These are phyloP conservation scores for Tympanopsis confertula DNA, from an alignment of 2,329 filamentous ascomycete species.

Conservation along the genomic window DNA sequence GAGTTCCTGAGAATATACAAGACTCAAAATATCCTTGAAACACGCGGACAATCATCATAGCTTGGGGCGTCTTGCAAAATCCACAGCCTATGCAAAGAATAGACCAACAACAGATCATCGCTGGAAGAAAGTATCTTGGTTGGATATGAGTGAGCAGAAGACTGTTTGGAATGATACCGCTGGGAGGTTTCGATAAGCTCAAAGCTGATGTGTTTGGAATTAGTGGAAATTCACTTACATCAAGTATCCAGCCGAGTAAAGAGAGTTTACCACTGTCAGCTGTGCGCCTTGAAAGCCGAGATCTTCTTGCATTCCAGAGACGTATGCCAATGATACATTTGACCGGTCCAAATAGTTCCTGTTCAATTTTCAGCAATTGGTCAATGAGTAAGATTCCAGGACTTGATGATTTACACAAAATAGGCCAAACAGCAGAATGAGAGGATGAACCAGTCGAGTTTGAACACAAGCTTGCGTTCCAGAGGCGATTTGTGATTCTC, in stretches of 20 bases:
- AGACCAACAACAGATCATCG: conserved; percentile 55
- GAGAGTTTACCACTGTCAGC: conserved; percentile 40
- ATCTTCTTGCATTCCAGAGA: conserved; percentile 40
- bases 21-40: conserved; percentile 43
- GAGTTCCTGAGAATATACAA: conserved; percentile 42
- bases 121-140: conserved; percentile 51
- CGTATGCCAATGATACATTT: conserved; percentile 41
- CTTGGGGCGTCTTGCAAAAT: too few relatives aligned
- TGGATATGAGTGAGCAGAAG: conserved; percentile 50
- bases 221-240: neutral
- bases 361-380: neutral
- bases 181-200: conserved; percentile 3
- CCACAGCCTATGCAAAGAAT: too few relatives aligned
- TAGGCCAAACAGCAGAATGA: conserved; percentile 51
- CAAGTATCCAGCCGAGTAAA: conserved; percentile 30
- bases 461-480: conserved; percentile 36
- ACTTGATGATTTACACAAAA: conserved; percentile 14
- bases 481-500: too few relatives aligned
- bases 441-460: conserved; percentile 54
- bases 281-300: conserved; percentile 33
- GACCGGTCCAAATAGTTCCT: conserved; percentile 30
- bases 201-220: neutral
- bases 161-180: conserved; percentile 51
- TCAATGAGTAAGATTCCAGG: neutral
- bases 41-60: conserved; percentile 49